Base-by-base conservation (phyloP, 2,329 filamentous ascomycete genomes). In the Sporothrix brasiliensis region DNA sequence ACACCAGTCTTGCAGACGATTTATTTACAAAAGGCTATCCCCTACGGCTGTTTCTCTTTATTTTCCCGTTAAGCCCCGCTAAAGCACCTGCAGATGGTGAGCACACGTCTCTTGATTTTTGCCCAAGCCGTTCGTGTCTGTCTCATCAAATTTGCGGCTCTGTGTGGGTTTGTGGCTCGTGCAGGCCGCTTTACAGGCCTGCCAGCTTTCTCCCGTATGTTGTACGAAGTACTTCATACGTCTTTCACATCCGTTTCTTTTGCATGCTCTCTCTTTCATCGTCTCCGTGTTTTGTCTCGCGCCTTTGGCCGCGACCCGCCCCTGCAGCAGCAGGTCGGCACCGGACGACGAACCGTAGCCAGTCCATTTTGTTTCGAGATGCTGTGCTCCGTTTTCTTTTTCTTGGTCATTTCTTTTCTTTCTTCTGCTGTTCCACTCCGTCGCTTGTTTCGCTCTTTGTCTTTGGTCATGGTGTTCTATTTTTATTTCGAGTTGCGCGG, bases 231-330 rank as follows among this genome's bases (percentile, higher is more conserved):
- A 2, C 21, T 16, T 30, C 27, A 30, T 30, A 5, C n/a, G 11
- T 39, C 13, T 21, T 19, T 58, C 14, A 10, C 54, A 21, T 30
- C 19, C 21, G 13, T 16, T 16, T 5, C 30, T 39, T 13, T 30
- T n/a, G 39, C 56, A 60, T 60, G 34, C 30, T n/a, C 30, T 53
- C 24, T 16, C n/a, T 30, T n/a, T n/a, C 16, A n/a, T 11, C 19
- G 21, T 6, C 66, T 68, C 52, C 66, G 53, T 60, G 53, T 69
- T 69, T 69, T 69, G 67, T 52, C 67, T 69, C 27, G 67, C 67
- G 67, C 54, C 30, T 69, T 49, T 34, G 67, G 67, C 67, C 67
- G 67, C 67, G 67, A 39, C 67, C 67, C 13, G 14, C 60, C 60
- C 60, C 60, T 63, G 60, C 60, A 63, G 60, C 34, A 34, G 6